A percentile compares a stretch with the other conserved stretches of the same genome.
Conservation (phyloP, 371 early-diverging fungal genomes). For the Batrachochytrium dendrobatidis region DNA sequence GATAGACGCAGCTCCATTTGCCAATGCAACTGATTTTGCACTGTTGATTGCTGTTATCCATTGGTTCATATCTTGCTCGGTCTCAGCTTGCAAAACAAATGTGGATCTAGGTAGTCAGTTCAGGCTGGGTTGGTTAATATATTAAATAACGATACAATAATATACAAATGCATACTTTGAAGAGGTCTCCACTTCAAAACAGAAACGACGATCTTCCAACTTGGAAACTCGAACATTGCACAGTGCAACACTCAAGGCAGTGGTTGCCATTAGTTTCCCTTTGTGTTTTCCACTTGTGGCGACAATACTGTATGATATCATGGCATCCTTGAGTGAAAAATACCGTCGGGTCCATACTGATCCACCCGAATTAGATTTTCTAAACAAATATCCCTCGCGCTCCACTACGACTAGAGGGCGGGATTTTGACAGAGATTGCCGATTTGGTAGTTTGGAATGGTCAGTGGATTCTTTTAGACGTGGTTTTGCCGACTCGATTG, state of each 20-base stretch:
- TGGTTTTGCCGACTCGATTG: neutral
- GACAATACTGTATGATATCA: slow-evolving; percentile 45
- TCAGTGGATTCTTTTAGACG: neutral
- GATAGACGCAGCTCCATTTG: neutral
- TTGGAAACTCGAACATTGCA: slow-evolving; percentile 48
- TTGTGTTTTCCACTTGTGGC: slow-evolving; percentile 39
- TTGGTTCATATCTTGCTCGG: slow-evolving; percentile 56
- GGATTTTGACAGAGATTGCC: too few species aligned
- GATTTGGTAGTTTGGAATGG: neutral
- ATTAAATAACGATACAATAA: neutral
- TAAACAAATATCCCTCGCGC: neutral
- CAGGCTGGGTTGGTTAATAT: too few species aligned
- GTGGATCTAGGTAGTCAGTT: too few species aligned
- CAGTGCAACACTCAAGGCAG: slow-evolving; percentile 51
- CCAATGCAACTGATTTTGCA: slow-evolving; percentile 38
- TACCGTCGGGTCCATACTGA: slow-evolving; percentile 25
- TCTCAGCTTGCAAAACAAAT: slow-evolving; percentile 60
- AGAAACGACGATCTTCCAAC: slow-evolving; percentile 57
- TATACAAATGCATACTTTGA: slow-evolving; percentile 41
- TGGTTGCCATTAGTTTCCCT: slow-evolving; percentile 49
- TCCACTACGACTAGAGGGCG: too few species aligned
- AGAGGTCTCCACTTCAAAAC: slow-evolving; percentile 64
- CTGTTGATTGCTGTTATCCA: slow-evolving; percentile 64
- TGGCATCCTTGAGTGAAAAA: slow-evolving; percentile 26
- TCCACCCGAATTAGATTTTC: slow-evolving; percentile 6